A percentile compares a stretch with the other conserved stretches of the same genome.
Conservation (phyloP, 1,284 basidiomycete genomes). For the Cystobasidium sp. region DNA sequence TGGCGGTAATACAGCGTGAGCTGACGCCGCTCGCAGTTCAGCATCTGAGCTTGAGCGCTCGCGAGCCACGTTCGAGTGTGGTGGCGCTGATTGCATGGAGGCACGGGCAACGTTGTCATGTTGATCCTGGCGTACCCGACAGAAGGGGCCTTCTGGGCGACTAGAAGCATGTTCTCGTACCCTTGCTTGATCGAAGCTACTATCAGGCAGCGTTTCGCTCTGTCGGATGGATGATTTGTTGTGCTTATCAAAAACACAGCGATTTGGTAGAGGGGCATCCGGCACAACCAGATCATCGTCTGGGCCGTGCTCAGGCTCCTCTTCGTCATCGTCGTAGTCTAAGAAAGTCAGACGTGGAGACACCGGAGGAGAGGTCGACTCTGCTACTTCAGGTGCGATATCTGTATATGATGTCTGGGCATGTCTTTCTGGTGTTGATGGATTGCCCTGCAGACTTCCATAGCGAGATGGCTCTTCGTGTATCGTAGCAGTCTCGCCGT, state of each 20-base stretch:
- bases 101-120: not conserved
- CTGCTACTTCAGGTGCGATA: not conserved
- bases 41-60: constrained; percentile 2
- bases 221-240: too few species aligned
- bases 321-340: not conserved
- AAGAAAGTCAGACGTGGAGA: not conserved
- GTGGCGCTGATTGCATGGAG: not conserved
- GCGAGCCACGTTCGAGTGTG: not conserved
- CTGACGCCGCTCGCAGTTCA: not conserved
- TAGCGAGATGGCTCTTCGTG: too few species aligned
- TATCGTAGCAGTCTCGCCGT: too few species aligned
- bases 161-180: too few species aligned
- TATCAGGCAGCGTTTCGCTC: too few species aligned
- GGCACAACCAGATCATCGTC: not conserved
- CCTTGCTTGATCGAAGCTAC: too few species aligned
- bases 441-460: too few species aligned
- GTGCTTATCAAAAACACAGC: too few species aligned
- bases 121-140: not conserved
- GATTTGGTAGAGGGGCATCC: too few species aligned
- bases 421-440: not conserved
- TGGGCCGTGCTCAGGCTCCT: not conserved
- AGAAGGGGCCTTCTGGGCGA: too few species aligned
- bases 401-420: not conserved
- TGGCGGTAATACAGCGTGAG: not conserved
- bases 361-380: not conserved